Conservation (phyloP, 2,329 filamentous ascomycete genomes). For the Colletotrichum sp. region DNA sequence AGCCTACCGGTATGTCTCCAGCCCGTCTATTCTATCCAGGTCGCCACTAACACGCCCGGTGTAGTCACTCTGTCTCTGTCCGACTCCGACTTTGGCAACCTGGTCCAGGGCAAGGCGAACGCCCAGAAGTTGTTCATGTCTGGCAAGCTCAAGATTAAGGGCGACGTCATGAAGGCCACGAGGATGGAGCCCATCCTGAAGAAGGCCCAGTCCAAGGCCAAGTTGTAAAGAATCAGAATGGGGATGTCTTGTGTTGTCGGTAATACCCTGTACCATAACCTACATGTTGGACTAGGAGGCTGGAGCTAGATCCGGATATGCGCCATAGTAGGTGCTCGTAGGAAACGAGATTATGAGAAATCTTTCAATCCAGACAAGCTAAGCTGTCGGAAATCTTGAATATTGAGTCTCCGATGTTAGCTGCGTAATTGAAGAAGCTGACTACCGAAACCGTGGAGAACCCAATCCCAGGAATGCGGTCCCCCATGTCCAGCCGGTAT, state of each 20-base stretch:
- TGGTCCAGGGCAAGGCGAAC: constrained; percentile 88
- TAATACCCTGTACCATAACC: constrained; percentile 24
- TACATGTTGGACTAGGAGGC: background rate
- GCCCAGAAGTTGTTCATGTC: constrained; percentile 96
- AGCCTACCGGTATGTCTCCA: constrained; percentile 76
- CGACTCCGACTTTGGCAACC: constrained; percentile 84
- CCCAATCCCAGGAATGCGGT: background rate
- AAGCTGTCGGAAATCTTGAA: background rate
- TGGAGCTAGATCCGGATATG: background rate
- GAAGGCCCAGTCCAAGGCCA: constrained; percentile 84
- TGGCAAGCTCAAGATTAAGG: constrained; percentile 98
- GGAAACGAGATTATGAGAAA: constrained; percentile 14
- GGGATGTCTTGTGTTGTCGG: background rate
- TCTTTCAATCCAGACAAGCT: background rate
- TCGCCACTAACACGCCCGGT: background rate
- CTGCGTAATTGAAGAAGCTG: background rate
- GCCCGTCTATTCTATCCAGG: too few species aligned
- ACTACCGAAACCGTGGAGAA: background rate
- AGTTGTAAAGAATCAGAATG: constrained; percentile 66
- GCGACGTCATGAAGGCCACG: constrained; percentile 97
- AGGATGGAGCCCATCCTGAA: constrained; percentile 94
- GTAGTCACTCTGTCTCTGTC: constrained; percentile 84
- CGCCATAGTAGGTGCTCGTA: constrained; percentile 1
- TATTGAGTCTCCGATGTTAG: too few species aligned
- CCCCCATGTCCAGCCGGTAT: too few species aligned